A percentile compares a stretch with the other conserved stretches of the same genome.
phyloP scores from a whole-genome alignment of 441 rosid species.

The Pelargonium citronellum region DNA sequence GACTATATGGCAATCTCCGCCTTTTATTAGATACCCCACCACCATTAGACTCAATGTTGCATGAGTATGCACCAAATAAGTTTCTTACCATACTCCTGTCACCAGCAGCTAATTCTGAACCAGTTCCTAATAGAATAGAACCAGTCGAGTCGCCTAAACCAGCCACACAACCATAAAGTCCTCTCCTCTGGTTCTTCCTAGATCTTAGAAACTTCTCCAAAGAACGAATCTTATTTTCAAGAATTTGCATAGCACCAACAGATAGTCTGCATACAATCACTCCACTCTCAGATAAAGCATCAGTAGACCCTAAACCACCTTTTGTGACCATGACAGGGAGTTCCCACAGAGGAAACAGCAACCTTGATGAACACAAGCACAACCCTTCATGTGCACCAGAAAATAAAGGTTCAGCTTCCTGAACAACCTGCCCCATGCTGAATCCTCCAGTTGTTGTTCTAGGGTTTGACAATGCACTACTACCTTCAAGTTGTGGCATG shows the following conservation, averaged over 20 bases:
- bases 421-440: slow-evolving; percentile 99
- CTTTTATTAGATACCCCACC: slow-evolving; percentile 64
- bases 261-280: slow-evolving; percentile 72
- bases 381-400: slow-evolving; percentile 96
- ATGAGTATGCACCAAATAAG: slow-evolving; percentile 61
- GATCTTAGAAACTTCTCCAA: slow-evolving; percentile 82
- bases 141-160: slow-evolving; percentile 84
- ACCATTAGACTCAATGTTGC: slow-evolving; percentile 52
- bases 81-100: slow-evolving; percentile 71
- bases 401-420: slow-evolving; percentile 90
- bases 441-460: slow-evolving; percentile 86
- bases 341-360: slow-evolving; percentile 91
- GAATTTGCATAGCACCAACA: slow-evolving; percentile 62
- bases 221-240: slow-evolving; percentile 81
- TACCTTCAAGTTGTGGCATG: slow-evolving; percentile 88
- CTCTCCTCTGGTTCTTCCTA: slow-evolving; percentile 89
- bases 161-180: slow-evolving; percentile 90
- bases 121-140: slow-evolving; percentile 74
- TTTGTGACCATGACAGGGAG: slow-evolving; percentile 68
- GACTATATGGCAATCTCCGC: slow-evolving; percentile 68
- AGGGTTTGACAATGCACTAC: slow-evolving; percentile 62
- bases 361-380: slow-evolving; percentile 83
- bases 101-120: slow-evolving; percentile 54
- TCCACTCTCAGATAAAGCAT: slow-evolving; percentile 43
- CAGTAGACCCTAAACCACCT: slow-evolving; percentile 35